Evolutionary conservation across 1,284 basidiomycete genomes (phyloP).

Genomic region (Marasmius oreades): DNA sequence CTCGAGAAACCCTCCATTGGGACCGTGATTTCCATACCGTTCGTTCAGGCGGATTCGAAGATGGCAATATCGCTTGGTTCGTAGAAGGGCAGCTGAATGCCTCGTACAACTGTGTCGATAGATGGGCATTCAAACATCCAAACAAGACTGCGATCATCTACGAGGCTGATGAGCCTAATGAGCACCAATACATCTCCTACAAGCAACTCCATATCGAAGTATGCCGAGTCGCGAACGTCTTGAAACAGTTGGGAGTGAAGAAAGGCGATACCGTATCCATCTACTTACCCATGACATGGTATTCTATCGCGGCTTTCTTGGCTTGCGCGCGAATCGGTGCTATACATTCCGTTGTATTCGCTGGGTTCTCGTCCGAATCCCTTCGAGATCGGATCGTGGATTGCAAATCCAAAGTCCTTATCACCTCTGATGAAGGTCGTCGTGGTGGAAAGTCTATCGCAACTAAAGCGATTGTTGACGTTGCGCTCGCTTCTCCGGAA

Average conservation of each 20-base stretch:
- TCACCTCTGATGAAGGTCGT: constrained; percentile 94
- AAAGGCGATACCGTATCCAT: constrained; percentile 95
- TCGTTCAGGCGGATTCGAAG: constrained; percentile 78
- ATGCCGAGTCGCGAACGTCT: constrained; percentile 87
- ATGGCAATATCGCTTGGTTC: constrained; percentile 95
- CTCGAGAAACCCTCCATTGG: constrained; percentile 84
- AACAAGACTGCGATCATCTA: constrained; percentile 97
- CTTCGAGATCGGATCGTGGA: constrained; percentile 92
- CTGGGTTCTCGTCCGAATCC: constrained; percentile 96
- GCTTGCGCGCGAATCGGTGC: constrained; percentile 98
- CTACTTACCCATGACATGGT: constrained; percentile 90
- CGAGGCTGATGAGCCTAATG: constrained; percentile 93
- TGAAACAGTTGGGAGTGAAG: constrained; percentile 88
- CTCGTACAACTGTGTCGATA: constrained; percentile 97
- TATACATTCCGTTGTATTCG: constrained; percentile 98
- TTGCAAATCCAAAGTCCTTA: constrained; percentile 86
- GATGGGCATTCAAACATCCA: constrained; percentile 91
- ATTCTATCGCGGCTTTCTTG: constrained; percentile 93
- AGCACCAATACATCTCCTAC: constrained; percentile 79
- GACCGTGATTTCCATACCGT: constrained; percentile 91
- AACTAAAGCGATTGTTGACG: constrained; percentile 94
- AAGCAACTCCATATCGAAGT: constrained; percentile 88
- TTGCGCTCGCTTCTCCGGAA: constrained; percentile 61
- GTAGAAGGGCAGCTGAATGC: constrained; percentile 87
- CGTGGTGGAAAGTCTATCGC: constrained; percentile 95